A percentile compares a stretch with the other conserved stretches of the same genome.
Evolutionary conservation across 495 filamentous ascomycete genomes (phyloP).

Genomic region (Xylaria intraflava): DNA sequence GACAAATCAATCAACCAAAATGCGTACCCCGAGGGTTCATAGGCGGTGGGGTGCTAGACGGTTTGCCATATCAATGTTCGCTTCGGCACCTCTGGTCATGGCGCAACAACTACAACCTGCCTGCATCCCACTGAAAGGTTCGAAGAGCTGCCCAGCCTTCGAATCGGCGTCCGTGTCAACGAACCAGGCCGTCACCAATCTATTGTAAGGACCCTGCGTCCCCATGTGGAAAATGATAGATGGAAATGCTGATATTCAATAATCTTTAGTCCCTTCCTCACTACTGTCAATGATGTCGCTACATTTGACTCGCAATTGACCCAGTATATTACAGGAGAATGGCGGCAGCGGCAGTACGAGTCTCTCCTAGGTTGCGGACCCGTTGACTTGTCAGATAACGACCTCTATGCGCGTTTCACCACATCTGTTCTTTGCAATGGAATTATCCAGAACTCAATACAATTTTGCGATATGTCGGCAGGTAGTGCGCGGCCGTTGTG

Average conservation of each 20-base stretch:
- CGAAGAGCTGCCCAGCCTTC: conserved; percentile 79
- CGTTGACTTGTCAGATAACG: conserved; percentile 49
- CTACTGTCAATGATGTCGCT: conserved; percentile 65
- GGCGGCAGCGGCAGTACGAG: conserved; percentile 43
- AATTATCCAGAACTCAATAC: conserved; percentile 84
- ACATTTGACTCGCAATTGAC: conserved; percentile 73
- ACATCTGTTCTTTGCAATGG: conserved; percentile 90
- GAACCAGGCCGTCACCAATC: conserved; percentile 51
- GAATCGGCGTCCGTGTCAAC: conserved; percentile 75
- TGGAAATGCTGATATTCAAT: background rate
- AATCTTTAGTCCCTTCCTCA: conserved; percentile 77
- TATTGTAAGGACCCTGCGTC: conserved; percentile 60
- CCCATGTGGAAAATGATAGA: background rate
- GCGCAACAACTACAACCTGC: conserved; percentile 18
- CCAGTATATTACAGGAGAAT: conserved; percentile 56
- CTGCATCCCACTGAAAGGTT: conserved; percentile 76
- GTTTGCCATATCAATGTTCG: conserved; percentile 26
- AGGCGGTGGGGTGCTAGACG: conserved; percentile 11
- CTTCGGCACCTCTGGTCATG: conserved; percentile 27
- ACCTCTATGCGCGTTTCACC: conserved; percentile 87
- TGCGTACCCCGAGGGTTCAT: conserved; percentile 4
- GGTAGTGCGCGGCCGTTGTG: conserved; percentile 70
- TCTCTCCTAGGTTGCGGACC: conserved; percentile 73
- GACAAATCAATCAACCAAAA: background rate
- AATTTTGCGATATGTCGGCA: conserved; percentile 57